Percentiles rank a stretch among this genome's conserved stretches.
Evolutionary conservation across 495 filamentous ascomycete species (phyloP).

Genomic region (Cercophora newfieldiana): DNA sequence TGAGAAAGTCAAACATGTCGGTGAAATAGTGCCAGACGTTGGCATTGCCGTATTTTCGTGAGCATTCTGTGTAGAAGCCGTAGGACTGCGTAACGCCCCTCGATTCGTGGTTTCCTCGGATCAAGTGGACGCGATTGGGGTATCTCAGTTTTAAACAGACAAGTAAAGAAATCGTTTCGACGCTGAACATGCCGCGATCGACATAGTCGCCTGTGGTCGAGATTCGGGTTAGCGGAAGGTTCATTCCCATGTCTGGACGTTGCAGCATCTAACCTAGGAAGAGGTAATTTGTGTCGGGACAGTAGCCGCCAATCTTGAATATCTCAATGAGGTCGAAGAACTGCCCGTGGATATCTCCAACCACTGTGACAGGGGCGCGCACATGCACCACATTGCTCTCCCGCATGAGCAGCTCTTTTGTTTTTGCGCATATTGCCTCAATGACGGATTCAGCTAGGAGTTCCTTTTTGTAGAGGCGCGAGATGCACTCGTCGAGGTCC

Average conservation of each 20-base stretch:
- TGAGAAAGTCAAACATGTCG: constrained; percentile 99
- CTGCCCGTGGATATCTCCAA: constrained; percentile 97
- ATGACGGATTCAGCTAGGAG: constrained; percentile 95
- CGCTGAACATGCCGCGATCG: constrained; percentile 93
- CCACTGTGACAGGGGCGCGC: constrained; percentile 92
- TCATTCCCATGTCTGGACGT: background rate
- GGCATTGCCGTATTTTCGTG: constrained; percentile 94
- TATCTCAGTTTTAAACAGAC: constrained; percentile 94
- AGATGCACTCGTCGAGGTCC: constrained; percentile 97
- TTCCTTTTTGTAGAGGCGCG: constrained; percentile 92
- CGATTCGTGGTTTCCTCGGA: constrained; percentile 96
- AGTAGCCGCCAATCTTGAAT: constrained; percentile 95
- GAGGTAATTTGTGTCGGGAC: constrained; percentile 96
- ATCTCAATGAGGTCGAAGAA: constrained; percentile 99
- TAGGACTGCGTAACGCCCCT: constrained; percentile 97
- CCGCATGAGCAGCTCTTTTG: constrained; percentile 97
- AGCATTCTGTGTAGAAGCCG: constrained; percentile 98
- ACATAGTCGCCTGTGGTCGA: constrained; percentile 82
- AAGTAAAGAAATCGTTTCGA: constrained; percentile 94
- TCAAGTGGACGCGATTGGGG: constrained; percentile 86
- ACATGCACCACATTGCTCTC: constrained; percentile 99
- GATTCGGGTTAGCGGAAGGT: background rate
- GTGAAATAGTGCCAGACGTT: constrained; percentile 99
- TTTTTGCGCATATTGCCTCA: constrained; percentile 98
- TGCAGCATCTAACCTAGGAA: constrained; percentile 71